Evolutionary conservation across 805 yeast genomes (phyloP).

Genomic region (Grigorovia jiainica): DNA sequence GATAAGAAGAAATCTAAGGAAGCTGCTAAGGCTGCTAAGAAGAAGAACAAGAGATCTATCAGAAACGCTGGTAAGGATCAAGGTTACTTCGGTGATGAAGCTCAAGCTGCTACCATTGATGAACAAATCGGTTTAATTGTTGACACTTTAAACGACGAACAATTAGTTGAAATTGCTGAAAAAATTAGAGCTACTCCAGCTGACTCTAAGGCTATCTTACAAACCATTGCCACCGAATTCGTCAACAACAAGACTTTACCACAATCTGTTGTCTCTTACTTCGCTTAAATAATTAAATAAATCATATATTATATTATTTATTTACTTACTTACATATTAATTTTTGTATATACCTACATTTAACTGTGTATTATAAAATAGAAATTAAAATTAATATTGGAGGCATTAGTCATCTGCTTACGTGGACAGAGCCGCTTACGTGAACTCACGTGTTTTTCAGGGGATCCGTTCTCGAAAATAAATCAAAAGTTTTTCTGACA

Average conservation of each 20-base stretch:
- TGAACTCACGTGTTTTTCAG: too few relatives aligned
- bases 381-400: background rate
- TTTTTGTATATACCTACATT: background rate
- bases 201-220: constrained; percentile 49
- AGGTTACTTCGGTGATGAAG: constrained; percentile 75
- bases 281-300: constrained; percentile 19
- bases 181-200: constrained; percentile 49
- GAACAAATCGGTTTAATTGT: constrained; percentile 72
- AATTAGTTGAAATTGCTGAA: constrained; percentile 64
- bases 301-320: background rate
- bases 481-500: too few relatives aligned
- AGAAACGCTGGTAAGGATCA: constrained; percentile 77
- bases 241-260: constrained; percentile 46
- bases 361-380: background rate
- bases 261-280: constrained; percentile 46
- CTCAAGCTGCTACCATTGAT: constrained; percentile 53
- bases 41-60: constrained; percentile 89
- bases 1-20: constrained; percentile 92
- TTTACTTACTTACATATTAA: background rate
- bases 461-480: too few relatives aligned
- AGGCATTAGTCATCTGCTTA: too few relatives aligned
- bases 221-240: constrained; percentile 45
- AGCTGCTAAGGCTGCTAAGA: constrained; percentile 79
- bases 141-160: constrained; percentile 71
- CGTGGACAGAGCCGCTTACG: too few relatives aligned